Evolutionary conservation across 2,329 filamentous ascomycete genomes (phyloP).

Genomic region (Sporothrix brunneoviolacea): DNA sequence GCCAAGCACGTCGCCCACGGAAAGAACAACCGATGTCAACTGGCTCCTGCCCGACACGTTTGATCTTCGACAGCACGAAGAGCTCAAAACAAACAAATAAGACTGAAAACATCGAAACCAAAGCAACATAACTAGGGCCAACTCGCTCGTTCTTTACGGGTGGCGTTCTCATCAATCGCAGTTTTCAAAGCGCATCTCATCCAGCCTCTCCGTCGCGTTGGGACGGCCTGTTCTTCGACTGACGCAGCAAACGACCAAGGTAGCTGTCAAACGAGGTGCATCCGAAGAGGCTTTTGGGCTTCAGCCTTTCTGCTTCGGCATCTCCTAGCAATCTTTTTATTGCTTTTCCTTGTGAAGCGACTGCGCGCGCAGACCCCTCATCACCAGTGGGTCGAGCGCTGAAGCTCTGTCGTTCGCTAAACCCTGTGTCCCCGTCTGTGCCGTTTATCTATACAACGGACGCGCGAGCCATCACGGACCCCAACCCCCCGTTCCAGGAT

Average conservation of each 20-base stretch:
- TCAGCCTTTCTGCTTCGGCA: too few species aligned
- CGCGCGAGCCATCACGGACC: background rate
- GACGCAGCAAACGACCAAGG: too few species aligned
- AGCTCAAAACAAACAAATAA: background rate
- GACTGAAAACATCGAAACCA: background rate
- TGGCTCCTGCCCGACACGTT: background rate
- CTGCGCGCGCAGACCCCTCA: constrained; percentile 10
- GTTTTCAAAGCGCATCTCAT: too few species aligned
- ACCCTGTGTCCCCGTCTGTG: background rate
- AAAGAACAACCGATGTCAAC: constrained; percentile 1
- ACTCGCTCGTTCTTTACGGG: too few species aligned
- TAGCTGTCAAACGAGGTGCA: too few species aligned
- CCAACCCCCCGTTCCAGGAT: too few species aligned
- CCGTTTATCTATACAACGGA: background rate
- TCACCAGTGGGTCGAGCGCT: constrained; percentile 11
- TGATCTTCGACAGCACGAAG: constrained; percentile 1
- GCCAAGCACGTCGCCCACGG: background rate
- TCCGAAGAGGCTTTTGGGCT: too few species aligned
- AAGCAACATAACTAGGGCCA: background rate
- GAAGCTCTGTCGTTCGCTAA: constrained; percentile 8
- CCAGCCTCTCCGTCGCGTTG: too few species aligned
- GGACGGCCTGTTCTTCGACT: too few species aligned
- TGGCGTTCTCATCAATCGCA: too few species aligned
- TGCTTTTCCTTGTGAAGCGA: constrained; percentile 4
- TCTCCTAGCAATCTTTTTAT: too few species aligned